Evolutionary conservation across 257 asterid species (phyloP).

Genomic region (Lantana camara): DNA sequence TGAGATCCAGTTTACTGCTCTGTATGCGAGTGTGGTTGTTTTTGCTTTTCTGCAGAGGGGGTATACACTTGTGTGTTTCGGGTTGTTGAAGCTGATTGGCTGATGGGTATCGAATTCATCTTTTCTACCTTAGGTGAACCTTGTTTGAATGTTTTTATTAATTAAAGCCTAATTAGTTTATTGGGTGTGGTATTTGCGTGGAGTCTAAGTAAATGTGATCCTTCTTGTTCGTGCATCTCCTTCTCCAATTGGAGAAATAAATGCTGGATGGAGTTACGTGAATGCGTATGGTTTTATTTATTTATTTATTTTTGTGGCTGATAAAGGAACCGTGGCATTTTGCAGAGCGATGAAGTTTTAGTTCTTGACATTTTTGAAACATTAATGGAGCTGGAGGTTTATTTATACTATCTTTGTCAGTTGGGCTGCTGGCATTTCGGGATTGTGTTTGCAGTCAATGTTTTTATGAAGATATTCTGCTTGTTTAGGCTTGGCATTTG

Average conservation of each 20-base stretch:
- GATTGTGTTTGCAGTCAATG: background rate
- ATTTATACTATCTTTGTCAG: background rate
- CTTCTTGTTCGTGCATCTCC: background rate
- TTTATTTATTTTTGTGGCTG: background rate
- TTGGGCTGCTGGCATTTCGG: conserved; percentile 7
- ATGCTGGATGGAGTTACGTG: no score
- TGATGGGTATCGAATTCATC: conserved; percentile 10
- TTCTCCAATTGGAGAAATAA: no score
- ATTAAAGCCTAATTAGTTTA: no score
- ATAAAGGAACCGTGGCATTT: no score
- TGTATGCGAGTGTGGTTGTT: background rate
- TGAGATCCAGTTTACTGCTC: background rate
- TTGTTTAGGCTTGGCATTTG: background rate
- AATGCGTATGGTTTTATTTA: no score
- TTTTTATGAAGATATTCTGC: background rate
- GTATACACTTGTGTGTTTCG: background rate
- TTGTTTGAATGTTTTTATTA: background rate
- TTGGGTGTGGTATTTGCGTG: conserved; percentile 27
- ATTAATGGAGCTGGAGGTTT: conserved; percentile 11
- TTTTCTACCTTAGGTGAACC: background rate
- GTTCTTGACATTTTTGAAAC: background rate
- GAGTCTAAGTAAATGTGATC: conserved; percentile 29
- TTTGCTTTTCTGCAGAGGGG: background rate
- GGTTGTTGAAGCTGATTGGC: background rate
- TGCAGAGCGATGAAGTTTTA: background rate